Percentiles rank a stretch among this genome's conserved stretches.
Conservation (phyloP, 495 filamentous ascomycete genomes). For the Lepidopterella palustris region DNA sequence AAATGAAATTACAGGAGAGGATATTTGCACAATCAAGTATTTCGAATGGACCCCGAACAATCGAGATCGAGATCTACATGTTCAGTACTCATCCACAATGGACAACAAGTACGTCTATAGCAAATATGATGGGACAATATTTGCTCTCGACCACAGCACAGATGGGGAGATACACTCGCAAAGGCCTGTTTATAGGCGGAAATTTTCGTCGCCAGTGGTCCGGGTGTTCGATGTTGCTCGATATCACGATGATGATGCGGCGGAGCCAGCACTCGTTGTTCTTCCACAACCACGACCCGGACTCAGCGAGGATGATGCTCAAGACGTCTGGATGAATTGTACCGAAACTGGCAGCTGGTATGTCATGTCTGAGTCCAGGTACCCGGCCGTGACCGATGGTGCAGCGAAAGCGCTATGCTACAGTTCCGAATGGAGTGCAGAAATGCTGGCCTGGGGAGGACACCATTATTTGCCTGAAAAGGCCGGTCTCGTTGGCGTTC, state of each 20-base stretch:
- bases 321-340: slow-evolving; percentile 77
- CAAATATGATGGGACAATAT: slow-evolving; percentile 77
- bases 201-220: slow-evolving; percentile 75
- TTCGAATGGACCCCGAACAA: slow-evolving; percentile 95
- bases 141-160: slow-evolving; percentile 66
- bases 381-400: slow-evolving; percentile 71
- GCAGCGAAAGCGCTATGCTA: slow-evolving; percentile 60
- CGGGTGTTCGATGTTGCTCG: slow-evolving; percentile 87
- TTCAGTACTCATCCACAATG: slow-evolving; percentile 70
- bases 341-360: slow-evolving; percentile 86
- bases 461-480: slow-evolving; percentile 18
- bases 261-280: slow-evolving; percentile 61
- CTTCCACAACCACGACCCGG: slow-evolving; percentile 81
- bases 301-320: slow-evolving; percentile 50
- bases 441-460: slow-evolving; percentile 12
- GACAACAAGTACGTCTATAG: slow-evolving; percentile 86
- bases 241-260: slow-evolving; percentile 51
- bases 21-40: slow-evolving; percentile 84
- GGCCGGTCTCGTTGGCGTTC: slow-evolving; percentile 19
- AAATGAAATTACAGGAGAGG: slow-evolving; percentile 63
- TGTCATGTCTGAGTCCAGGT: slow-evolving; percentile 80
- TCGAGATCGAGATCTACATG: slow-evolving; percentile 77
- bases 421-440: slow-evolving; percentile 35
- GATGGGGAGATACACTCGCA: slow-evolving; percentile 37
- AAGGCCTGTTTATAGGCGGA: slow-evolving; percentile 48